phyloP scores from a whole-genome alignment of 2,329 filamentous ascomycete species.

The Fusarium floridanum region DNA sequence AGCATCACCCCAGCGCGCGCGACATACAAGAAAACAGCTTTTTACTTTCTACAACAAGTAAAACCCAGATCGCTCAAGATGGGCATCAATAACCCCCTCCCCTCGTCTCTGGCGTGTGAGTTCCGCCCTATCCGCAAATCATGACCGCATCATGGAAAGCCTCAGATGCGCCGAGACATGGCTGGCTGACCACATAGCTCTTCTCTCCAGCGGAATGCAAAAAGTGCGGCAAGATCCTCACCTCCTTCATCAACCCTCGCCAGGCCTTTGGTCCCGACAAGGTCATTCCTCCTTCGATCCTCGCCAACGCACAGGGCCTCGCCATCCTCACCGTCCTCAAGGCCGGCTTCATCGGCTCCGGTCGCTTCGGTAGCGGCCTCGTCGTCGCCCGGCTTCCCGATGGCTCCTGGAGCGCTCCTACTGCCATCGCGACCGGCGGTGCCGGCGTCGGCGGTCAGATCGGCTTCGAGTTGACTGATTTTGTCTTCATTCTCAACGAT shows the following conservation, averaged over 20 bases:
- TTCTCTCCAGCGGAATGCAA: slow-evolving; percentile 85
- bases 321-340: slow-evolving; percentile 90
- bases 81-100: slow-evolving; percentile 76
- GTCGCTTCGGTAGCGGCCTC: slow-evolving; percentile 83
- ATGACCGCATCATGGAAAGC: slow-evolving; percentile 26
- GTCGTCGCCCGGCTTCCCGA: slow-evolving; percentile 84
- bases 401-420: slow-evolving; percentile 84
- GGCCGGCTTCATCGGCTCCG: slow-evolving; percentile 86
- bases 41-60: background rate
- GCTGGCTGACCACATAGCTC: slow-evolving; percentile 30
- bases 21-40: background rate
- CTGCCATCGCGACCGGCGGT: slow-evolving; percentile 83
- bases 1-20: slow-evolving; percentile 1
- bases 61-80: slow-evolving; percentile 52
- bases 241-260: slow-evolving; percentile 92
- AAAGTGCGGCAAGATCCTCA: slow-evolving; percentile 95
- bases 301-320: slow-evolving; percentile 92
- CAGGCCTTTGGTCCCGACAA: slow-evolving; percentile 97
- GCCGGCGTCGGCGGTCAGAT: slow-evolving; percentile 89
- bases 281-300: slow-evolving; percentile 90
- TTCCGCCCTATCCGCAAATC: slow-evolving; percentile 48
- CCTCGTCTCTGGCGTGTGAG: slow-evolving; percentile 77
- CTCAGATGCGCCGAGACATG: slow-evolving; percentile 32
- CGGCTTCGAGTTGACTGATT: slow-evolving; percentile 89
- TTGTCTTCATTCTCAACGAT: slow-evolving; percentile 99